Base-by-base conservation (phyloP, 169 alveolate species). In the Cryptosporidium sp. region DNA sequence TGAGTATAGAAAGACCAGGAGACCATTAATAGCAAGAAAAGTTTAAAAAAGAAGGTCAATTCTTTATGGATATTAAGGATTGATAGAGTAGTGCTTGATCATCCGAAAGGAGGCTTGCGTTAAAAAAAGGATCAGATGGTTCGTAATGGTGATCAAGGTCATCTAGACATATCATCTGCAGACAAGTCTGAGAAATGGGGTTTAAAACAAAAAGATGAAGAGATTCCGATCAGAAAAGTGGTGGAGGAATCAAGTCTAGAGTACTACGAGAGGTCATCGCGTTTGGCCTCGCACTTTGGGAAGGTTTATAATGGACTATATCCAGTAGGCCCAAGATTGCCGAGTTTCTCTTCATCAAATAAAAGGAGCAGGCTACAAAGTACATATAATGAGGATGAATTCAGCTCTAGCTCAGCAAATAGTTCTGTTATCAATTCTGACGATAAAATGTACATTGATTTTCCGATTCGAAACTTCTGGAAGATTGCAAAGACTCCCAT, bases 391-490 rank as follows among this genome's bases (percentile, higher is more conserved):
- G 89, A 80, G 35, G 89, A 80, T 48, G 89, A 80, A 1, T 80
- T 41, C 35, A 65, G 89, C 23, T 62, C 89, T 16, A 80, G 89
- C 45, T 62, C 75, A 8, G 86, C 86, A 21, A 39, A 21, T 23
- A 73, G 71, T 37, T 37, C 51, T 43, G 39, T 70, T 8, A n/a
- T 68, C 33, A 33, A 93, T 12, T 62, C 84, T 12, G 95, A 93
- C 18, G 94, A 92, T 31, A 74, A 89, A 16, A 80, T 91, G 61
- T 93, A 93, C 7, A 91, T 94, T 10, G 98, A 96, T 51, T 95
- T 96, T 70, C 94, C 95, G 52, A 94, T 96, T 18, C 94, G 97
- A 35, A 92, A 96, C 45, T 96, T 96, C 71, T 96, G 98, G 98
- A 93, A 95, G 70, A 86, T 95, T 33, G 97, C 97, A 23, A 96